Evolutionary conservation across 257 asterid species (phyloP).

Genomic region (Henckelia pumila): DNA sequence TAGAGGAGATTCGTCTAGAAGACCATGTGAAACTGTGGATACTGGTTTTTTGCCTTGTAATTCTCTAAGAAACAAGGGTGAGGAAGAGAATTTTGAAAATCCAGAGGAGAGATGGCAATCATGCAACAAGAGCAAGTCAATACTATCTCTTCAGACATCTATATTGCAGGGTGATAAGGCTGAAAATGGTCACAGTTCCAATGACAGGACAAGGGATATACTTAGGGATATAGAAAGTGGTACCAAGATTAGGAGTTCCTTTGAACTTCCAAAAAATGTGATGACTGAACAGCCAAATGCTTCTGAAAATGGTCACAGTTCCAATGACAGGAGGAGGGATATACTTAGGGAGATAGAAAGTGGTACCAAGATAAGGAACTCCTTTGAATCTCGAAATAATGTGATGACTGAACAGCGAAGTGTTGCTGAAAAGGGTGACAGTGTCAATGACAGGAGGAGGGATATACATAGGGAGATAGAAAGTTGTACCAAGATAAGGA

Average conservation of each 20-base stretch:
- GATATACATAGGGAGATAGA: conserved; percentile 30
- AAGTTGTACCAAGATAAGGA: conserved; percentile 33
- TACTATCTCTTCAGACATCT: conserved; percentile 37
- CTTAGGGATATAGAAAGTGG: conserved; percentile 36
- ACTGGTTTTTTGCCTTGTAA: conserved; percentile 41
- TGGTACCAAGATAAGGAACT: conserved; percentile 32
- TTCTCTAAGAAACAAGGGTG: conserved; percentile 32
- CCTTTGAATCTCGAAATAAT: conserved; percentile 31
- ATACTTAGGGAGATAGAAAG: conserved; percentile 32
- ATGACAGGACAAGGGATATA: conserved; percentile 33
- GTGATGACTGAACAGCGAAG: conserved; percentile 36
- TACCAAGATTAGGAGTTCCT: conserved; percentile 29
- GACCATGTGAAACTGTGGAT: conserved; percentile 33
- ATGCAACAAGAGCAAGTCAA: conserved; percentile 33
- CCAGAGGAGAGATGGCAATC: conserved; percentile 38
- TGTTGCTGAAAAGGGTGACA: conserved; percentile 30
- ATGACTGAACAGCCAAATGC: too few species aligned
- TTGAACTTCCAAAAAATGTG: conserved; percentile 31
- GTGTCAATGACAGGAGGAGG: conserved; percentile 34
- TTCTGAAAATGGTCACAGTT: conserved; percentile 30
- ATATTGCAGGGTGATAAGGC: conserved; percentile 29
- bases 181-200: conserved; percentile 30
- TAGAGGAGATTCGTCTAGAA: conserved; percentile 41
- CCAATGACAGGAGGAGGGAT: conserved; percentile 33
- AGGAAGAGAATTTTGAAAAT: conserved; percentile 36